phyloP scores from a whole-genome alignment of 2,329 filamentous ascomycete genomes.

The Ascochyta pisi region DNA sequence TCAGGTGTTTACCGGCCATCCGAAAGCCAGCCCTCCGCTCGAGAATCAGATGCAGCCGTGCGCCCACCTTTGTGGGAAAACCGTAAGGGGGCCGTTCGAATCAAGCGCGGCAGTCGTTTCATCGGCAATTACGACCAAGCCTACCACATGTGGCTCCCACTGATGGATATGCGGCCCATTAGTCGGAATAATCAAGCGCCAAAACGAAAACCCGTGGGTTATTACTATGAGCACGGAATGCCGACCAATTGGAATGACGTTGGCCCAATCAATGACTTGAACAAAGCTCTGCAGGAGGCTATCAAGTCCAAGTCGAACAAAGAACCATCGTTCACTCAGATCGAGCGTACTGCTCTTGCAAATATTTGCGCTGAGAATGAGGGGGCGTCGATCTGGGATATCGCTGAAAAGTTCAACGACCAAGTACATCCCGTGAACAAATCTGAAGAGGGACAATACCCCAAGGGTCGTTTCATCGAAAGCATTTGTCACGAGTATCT shows the following conservation, averaged over 20 bases:
- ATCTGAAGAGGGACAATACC: constrained; percentile 15
- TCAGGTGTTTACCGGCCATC: constrained; percentile 22
- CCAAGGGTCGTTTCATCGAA: constrained; percentile 35
- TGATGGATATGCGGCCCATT: constrained; percentile 41
- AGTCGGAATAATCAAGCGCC: constrained; percentile 21
- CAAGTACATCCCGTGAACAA: background rate
- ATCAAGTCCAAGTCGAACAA: constrained; percentile 20
- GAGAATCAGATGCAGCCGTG: constrained; percentile 22
- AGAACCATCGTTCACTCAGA: constrained; percentile 23
- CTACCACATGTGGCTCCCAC: background rate
- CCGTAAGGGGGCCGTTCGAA: constrained; percentile 24
- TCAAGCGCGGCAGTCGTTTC: constrained; percentile 25
- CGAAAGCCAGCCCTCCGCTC: constrained; percentile 17
- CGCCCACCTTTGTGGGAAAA: constrained; percentile 39
- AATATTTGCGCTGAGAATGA: constrained; percentile 20
- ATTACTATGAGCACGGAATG: constrained; percentile 24
- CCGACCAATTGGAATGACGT: constrained; percentile 36
- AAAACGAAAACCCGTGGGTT: constrained; percentile 21
- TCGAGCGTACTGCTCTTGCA: constrained; percentile 32
- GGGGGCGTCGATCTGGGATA: constrained; percentile 33
- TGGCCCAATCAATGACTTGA: constrained; percentile 33
- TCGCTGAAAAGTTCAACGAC: constrained; percentile 35
- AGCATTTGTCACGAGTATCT: constrained; percentile 37
- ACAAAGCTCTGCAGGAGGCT: constrained; percentile 34
- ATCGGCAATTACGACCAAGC: constrained; percentile 7